Evolutionary conservation across 2,329 filamentous ascomycete species (phyloP), one percentile per base, ranked within the genome.

Genomic region (Lasiodiplodia gonubiensis): DNA sequence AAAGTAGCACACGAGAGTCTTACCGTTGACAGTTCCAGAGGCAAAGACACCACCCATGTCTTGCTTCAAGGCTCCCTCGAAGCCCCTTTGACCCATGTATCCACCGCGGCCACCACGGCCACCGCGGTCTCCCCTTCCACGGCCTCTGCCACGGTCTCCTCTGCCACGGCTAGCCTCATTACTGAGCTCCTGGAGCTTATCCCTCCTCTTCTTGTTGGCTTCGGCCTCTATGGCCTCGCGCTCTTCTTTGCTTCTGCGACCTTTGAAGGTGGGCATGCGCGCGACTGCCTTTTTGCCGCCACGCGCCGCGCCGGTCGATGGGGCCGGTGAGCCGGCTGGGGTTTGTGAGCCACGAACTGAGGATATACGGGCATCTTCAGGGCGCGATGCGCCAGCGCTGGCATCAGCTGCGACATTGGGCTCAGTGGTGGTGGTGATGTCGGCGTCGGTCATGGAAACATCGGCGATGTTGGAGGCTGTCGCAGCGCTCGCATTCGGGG

Each of bases 161-260:
- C 68, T 70, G 52, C 66, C 73, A 66, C 60, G 51, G 70, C 67
- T 67, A 70, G 66, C 72, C 49, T 77, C 74, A 16, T 74, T 75
- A 25, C 74, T 76, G 11, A 75, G 71, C 54, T 79, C 75, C 25
- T 73, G 75, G 25, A 76, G 75, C 66, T 80, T 76, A 55, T 77
- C 76, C 25, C 74, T 72, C 61, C 80, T 78, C 48, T 80, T 75
- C 60, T 79, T 79, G 27, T 75, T 71, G 46, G 77, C 77, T 53
- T 77, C 77, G 46, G 80, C 78, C 67, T 80, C 79, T 27, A 80
- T 73, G 59, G 81, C 80, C 35, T 80, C 80, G 67, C 81, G 76
- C 54, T 80, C 79, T 51, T 80, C 78, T 69, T 82, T 81, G 68
- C 80, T 83, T 65, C 82, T 73, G 64, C 82, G 76, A 14, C 80